These are phyloP conservation scores for Phytophthora macrochlamydospora DNA, from an alignment of 352 stramenopile species.

Conservation along the genomic window DNA sequence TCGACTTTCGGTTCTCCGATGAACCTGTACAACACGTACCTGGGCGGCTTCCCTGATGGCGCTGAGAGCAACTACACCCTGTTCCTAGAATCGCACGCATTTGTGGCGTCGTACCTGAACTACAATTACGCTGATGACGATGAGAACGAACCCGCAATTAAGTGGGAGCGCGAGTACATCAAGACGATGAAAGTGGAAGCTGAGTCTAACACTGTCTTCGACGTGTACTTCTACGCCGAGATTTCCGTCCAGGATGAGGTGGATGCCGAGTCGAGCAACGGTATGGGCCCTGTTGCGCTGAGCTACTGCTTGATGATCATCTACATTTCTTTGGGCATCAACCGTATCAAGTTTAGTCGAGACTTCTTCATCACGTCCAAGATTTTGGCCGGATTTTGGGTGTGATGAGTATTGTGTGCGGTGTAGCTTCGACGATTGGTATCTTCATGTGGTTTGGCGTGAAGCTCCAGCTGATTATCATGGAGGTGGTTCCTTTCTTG, in stretches of 20 bases:
- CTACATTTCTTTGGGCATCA: conserved; percentile 71
- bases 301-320: conserved; percentile 74
- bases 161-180: conserved; percentile 69
- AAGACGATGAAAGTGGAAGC: conserved; percentile 53
- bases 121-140: conserved; percentile 67
- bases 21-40: conserved; percentile 74
- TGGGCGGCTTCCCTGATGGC: conserved; percentile 54
- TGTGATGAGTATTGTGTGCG: conserved; percentile 63
- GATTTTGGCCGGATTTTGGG: conserved; percentile 60
- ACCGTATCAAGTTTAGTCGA: conserved; percentile 52
- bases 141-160: conserved; percentile 49
- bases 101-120: conserved; percentile 61
- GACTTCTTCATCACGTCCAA: conserved; percentile 66
- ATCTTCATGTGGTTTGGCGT: conserved; percentile 66
- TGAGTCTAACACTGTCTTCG: conserved; percentile 47
- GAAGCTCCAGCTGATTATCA: conserved; percentile 71
- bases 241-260: conserved; percentile 70
- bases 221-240: conserved; percentile 64
- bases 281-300: conserved; percentile 51
- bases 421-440: conserved; percentile 62
- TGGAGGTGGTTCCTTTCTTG: conserved; percentile 73
- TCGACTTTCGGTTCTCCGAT: conserved; percentile 67
- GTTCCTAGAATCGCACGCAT: conserved; percentile 50
- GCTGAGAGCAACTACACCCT: conserved; percentile 57
- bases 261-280: conserved; percentile 51